Conservation (phyloP, 305 asterid genomes). For the Solanum aculeatissimum region DNA sequence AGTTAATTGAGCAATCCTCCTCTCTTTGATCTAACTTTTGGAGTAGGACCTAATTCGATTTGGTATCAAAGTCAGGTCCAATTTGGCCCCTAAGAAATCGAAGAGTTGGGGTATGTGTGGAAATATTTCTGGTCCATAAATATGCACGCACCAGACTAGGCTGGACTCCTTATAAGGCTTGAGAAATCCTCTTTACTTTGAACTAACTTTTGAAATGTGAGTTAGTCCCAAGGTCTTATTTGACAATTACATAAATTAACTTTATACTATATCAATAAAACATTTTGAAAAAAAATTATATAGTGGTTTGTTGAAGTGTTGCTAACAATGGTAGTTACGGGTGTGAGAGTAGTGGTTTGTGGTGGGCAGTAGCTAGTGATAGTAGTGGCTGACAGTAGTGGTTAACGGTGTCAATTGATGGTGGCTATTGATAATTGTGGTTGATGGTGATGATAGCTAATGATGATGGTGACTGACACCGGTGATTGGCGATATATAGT, state of each 20-base stretch:
- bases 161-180: neutral
- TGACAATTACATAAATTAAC: too few relatives aligned
- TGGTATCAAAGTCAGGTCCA: too few relatives aligned
- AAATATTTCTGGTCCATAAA: neutral
- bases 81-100: too few relatives aligned
- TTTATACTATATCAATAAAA: too few relatives aligned
- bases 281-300: too few relatives aligned
- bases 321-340: too few relatives aligned
- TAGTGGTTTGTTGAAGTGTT: too few relatives aligned
- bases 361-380: neutral
- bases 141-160: accelerated
- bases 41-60: neutral
- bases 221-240: neutral
- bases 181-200: neutral
- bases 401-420: neutral
- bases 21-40: neutral
- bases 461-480: neutral
- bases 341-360: neutral
- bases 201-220: neutral
- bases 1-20: neutral
- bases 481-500: neutral
- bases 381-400: neutral
- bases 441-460: neutral
- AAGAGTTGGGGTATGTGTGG: too few relatives aligned
- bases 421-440: neutral